Evolutionary conservation across 345 rosid genomes (phyloP).

Genomic region (Moricandia arvensis): DNA sequence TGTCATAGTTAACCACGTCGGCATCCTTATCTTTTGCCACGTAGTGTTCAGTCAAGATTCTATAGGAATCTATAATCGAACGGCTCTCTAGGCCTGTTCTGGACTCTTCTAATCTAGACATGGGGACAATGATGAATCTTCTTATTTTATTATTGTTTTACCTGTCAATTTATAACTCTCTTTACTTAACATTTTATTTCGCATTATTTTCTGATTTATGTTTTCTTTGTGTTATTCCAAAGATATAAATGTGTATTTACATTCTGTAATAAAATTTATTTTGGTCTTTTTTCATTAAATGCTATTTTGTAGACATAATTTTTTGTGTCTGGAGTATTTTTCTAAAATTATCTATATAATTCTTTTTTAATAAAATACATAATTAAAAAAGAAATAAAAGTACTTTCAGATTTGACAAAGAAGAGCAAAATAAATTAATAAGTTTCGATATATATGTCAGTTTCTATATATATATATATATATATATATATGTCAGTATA

Average conservation of each 20-base stretch:
- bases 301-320: no score
- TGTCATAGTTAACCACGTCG: constrained; percentile 27
- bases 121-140: neutral
- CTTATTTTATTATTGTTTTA: constrained; percentile 20
- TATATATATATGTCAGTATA: neutral
- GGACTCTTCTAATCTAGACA: constrained; percentile 49
- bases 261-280: no score
- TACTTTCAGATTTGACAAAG: neutral
- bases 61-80: neutral
- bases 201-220: no score
- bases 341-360: no score
- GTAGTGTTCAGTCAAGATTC: constrained; percentile 25
- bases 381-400: no score
- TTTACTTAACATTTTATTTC: no score
- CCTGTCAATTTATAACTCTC: neutral
- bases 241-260: no score
- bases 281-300: no score
- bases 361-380: no score
- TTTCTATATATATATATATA: no score
- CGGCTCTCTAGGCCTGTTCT: constrained; percentile 51
- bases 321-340: no score
- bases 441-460: neutral
- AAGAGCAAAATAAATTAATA: neutral
- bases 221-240: no score
- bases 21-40: constrained; percentile 3